A percentile compares a stretch with the other conserved stretches of the same genome.
phyloP scores from a whole-genome alignment of 83 land plant species.

The Diphasiastrum complanatum region DNA sequence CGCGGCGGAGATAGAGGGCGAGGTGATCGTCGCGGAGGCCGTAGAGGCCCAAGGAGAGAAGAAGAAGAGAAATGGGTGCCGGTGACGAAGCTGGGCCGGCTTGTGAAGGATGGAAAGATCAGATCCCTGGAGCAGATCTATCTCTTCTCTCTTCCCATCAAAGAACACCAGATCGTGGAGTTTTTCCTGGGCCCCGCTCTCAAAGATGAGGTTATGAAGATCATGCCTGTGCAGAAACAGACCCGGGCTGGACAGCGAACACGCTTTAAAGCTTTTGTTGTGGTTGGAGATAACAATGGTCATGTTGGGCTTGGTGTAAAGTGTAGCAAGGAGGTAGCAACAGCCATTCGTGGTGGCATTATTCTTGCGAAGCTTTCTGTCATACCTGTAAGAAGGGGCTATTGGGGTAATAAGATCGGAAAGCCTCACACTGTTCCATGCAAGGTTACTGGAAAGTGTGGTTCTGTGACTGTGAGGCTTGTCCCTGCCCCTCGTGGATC shows the following conservation, averaged over 20 bases:
- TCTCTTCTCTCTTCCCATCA: neutral
- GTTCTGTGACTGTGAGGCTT: neutral
- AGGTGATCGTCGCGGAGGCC: neutral
- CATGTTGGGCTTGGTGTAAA: neutral
- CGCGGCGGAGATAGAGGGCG: too few species aligned
- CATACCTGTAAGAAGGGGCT: neutral
- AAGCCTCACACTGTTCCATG: neutral
- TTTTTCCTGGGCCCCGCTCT: conserved; percentile 1
- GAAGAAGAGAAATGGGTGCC: conserved; percentile 1
- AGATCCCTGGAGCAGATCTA: neutral
- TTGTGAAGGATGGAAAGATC: neutral
- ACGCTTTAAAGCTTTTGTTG: neutral
- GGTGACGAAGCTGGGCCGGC: neutral
- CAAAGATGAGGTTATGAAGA: neutral
- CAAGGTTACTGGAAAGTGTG: conserved; percentile 1
- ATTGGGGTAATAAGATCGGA: conserved; percentile 1
- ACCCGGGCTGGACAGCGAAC: neutral
- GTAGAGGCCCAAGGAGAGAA: neutral
- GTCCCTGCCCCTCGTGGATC: neutral
- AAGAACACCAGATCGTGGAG: neutral
- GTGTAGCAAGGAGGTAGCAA: neutral
- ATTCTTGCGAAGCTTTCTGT: neutral
- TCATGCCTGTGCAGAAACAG: conserved; percentile 2
- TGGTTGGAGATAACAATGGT: neutral
- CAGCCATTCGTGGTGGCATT: neutral